A percentile compares a stretch with the other conserved stretches of the same genome.
Evolutionary conservation across 331 rosid species (phyloP).

Genomic region (Stylosanthes scabra): DNA sequence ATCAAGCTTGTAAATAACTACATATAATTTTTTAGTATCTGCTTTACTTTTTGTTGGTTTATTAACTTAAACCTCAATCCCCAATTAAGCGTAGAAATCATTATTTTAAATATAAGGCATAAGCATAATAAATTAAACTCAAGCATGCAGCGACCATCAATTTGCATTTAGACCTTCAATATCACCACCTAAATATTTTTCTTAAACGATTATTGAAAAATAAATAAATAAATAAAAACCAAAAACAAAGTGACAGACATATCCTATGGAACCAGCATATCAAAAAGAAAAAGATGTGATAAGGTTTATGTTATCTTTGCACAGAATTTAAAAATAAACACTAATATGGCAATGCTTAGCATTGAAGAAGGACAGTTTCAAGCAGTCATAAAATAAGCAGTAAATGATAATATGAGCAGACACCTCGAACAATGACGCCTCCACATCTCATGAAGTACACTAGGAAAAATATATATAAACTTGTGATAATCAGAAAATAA

Average conservation of each 20-base stretch:
- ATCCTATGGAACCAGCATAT: too few species aligned
- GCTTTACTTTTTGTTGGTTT: background rate
- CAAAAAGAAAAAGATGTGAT: too few species aligned
- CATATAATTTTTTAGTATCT: background rate
- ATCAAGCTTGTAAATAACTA: background rate
- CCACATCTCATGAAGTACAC: background rate
- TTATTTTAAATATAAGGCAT: background rate
- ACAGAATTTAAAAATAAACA: background rate
- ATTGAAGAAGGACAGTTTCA: background rate
- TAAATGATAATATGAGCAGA: background rate
- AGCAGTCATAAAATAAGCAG: too few species aligned
- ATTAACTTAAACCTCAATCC: background rate
- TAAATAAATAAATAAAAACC: background rate
- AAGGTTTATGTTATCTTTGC: background rate
- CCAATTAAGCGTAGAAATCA: background rate
- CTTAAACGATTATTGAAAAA: background rate
- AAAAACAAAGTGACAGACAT: background rate
- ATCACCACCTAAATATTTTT: too few species aligned
- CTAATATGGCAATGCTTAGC: slow-evolving; percentile 1
- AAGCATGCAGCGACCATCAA: background rate
- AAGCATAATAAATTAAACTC: background rate
- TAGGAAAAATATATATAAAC: background rate
- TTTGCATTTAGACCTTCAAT: background rate
- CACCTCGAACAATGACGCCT: slow-evolving; percentile 2
- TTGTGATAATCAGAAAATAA: background rate